Evolutionary conservation across 2,329 filamentous ascomycete species (phyloP).

Genomic region (Ascochyta clinopodiicola): DNA sequence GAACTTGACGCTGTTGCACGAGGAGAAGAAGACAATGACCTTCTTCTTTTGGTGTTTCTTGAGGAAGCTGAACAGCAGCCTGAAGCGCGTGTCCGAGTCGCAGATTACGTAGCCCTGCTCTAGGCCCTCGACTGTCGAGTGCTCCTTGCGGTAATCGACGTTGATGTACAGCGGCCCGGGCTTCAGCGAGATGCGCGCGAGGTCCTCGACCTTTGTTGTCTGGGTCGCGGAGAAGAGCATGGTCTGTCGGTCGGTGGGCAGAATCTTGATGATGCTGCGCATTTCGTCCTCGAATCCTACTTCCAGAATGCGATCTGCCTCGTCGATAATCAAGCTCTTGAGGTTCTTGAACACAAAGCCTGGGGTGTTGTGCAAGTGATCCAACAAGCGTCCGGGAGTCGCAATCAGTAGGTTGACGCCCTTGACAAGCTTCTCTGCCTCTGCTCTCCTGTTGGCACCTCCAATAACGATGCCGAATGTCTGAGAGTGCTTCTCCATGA

Average conservation of each 20-base stretch:
- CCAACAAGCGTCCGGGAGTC: conserved; percentile 88
- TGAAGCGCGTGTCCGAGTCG: conserved; percentile 91
- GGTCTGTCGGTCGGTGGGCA: conserved; percentile 85
- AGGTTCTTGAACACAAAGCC: conserved; percentile 92
- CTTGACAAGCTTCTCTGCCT: conserved; percentile 92
- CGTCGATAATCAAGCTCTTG: conserved; percentile 91
- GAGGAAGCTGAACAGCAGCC: conserved; percentile 91
- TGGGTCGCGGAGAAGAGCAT: conserved; percentile 99
- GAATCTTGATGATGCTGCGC: conserved; percentile 92
- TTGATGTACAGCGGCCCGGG: conserved; percentile 96
- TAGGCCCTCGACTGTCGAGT: conserved; percentile 88
- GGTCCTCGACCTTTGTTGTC: conserved; percentile 97
- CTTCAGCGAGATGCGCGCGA: conserved; percentile 90
- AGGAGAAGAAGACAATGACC: conserved; percentile 91
- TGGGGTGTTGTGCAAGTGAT: conserved; percentile 92
- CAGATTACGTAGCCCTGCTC: conserved; percentile 97
- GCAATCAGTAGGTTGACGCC: conserved; percentile 95
- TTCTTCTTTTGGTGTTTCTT: conserved; percentile 94
- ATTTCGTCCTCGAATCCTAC: conserved; percentile 99
- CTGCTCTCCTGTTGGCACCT: conserved; percentile 86
- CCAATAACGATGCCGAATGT: conserved; percentile 97
- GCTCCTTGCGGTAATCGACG: conserved; percentile 87
- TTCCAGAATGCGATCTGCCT: conserved; percentile 95
- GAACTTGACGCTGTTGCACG: conserved; percentile 93
- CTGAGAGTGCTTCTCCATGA: conserved; percentile 92